Conservation (phyloP, 2,329 filamentous ascomycete genomes). For the Stachybotrys chlorohalonatus region DNA sequence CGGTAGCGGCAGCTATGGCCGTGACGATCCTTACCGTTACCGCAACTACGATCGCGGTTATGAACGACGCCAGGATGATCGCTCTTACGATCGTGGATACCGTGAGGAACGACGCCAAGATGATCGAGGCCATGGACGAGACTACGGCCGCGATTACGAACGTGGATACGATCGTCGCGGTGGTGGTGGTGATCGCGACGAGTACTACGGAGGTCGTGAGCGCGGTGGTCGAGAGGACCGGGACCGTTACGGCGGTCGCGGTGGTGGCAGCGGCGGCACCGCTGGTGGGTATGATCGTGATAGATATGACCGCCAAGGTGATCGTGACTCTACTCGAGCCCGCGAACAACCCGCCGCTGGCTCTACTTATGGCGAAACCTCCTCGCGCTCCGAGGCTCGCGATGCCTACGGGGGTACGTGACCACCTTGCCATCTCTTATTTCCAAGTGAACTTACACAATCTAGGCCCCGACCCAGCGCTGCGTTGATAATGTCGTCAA, state of each 20-base stretch:
- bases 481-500: conserved; percentile 10
- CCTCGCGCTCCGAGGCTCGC: conserved; percentile 32
- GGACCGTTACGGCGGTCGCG: conserved; percentile 29
- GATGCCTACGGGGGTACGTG: conserved; percentile 32
- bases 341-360: conserved; percentile 27
- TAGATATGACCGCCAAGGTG: conserved; percentile 37
- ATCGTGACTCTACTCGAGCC: conserved; percentile 29
- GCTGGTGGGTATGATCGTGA: conserved; percentile 38
- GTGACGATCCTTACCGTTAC: conserved; percentile 51
- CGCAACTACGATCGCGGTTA: conserved; percentile 34
- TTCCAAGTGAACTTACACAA: background rate
- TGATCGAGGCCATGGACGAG: conserved; percentile 40
- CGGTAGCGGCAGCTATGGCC: conserved; percentile 32
- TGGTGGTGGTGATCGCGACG: conserved; percentile 22
- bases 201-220: conserved; percentile 27
- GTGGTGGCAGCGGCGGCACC: conserved; percentile 17
- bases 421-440: background rate
- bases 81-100: conserved; percentile 37
- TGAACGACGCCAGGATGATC: conserved; percentile 37
- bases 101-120: conserved; percentile 37
- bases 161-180: conserved; percentile 46
- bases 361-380: conserved; percentile 30
- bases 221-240: conserved; percentile 36
- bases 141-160: conserved; percentile 43
- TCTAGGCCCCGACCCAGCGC: conserved; percentile 20